phyloP scores from a whole-genome alignment of 441 rosid genomes.

The Euphorbia neoarborescens region DNA sequence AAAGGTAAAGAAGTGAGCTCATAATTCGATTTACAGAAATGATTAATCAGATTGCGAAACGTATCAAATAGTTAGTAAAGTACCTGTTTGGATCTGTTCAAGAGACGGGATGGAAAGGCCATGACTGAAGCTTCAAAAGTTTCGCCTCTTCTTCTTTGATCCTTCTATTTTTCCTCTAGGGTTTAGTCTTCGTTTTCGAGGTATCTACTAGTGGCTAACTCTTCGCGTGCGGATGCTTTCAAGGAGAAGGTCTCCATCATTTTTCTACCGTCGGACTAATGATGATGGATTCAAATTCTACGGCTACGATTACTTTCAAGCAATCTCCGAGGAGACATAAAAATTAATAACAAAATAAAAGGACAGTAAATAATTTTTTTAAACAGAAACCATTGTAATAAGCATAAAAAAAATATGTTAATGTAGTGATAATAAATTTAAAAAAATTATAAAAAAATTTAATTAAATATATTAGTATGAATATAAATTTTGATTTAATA shows the following conservation, averaged over 20 bases:
- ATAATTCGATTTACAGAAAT: no score
- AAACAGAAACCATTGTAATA: no score
- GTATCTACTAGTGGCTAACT: background rate
- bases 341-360: no score
- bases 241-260: background rate
- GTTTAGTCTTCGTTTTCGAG: conserved; percentile 11
- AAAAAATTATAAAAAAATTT: no score
- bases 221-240: background rate
- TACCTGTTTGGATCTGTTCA: conserved; percentile 83
- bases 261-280: background rate
- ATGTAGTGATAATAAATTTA: no score
- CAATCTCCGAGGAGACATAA: background rate
- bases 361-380: no score
- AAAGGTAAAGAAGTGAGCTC: background rate
- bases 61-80: background rate
- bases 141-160: conserved; percentile 1
- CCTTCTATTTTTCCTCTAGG: conserved; percentile 13
- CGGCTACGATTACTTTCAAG: background rate
- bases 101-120: conserved; percentile 64
- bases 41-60: background rate
- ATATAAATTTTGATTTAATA: no score
- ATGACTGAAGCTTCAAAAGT: conserved; percentile 25
- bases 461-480: no score
- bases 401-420: no score
- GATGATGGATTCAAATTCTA: background rate